Base-by-base conservation (phyloP, 495 filamentous ascomycete species). In the Astrocystis sublimbata region DNA sequence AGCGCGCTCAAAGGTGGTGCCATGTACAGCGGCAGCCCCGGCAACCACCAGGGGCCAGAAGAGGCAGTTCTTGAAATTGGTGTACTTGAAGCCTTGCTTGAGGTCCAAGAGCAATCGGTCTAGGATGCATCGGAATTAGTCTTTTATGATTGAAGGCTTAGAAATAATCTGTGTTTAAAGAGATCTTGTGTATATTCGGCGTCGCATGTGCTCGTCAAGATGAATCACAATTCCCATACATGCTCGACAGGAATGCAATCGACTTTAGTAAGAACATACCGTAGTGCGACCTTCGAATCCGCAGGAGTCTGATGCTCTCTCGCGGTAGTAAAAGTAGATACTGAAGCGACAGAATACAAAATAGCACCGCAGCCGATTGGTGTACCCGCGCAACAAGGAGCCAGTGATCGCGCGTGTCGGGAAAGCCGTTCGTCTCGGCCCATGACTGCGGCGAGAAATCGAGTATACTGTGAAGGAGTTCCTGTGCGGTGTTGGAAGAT, bases 11-110 rank as follows among this genome's bases (percentile, higher is more conserved):
- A 63, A 63, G 10, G 35, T n/a, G 10, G 53, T 41, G 10, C 61
- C 61, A 5, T 15, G n/a, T 1, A 49, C 61, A 2, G 61, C 61
- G 33, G 41, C 23, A 5, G 28, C 54, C 13, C 53, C 61, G 3
- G 53, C 52, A 35, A 63, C 53, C 0, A 63, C 19, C 1, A 63
- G 53, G 24, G 61, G 43, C 61, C 61, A 63, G 53, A 63, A 51
- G 42, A 63, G 36, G 24, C 61, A 63, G 53, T 58, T 63, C 36
- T 46, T 45, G 31, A 63, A 50, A 7, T 42, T 19, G 19, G 2
- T 10, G 43, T 58, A 36, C 33, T 9, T 23, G 13, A 50, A 43
- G 2, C 43, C 52, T 19, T 57, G 45, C 35, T 52, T 50, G 13
- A 63, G 61, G 28, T 63, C 53, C 13, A 63, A 12, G 8, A 63